Conservation (phyloP, 2,329 filamentous ascomycete genomes). For the Scedosporium minutisporum region DNA sequence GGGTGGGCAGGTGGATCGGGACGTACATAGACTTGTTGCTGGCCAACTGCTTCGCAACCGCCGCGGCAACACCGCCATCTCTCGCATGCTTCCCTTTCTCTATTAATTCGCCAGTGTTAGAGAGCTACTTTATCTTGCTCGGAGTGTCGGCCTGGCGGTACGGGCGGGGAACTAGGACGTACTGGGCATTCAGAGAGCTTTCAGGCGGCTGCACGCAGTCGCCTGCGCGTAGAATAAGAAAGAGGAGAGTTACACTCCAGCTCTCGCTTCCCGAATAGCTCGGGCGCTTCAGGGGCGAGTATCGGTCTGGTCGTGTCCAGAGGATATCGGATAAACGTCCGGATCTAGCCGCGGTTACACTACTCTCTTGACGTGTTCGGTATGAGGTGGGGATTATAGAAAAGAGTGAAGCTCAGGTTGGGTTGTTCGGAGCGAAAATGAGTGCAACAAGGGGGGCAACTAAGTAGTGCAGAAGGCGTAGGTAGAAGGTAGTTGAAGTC, state of each 20-base stretch:
- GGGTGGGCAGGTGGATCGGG: background rate
- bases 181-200: slow-evolving; percentile 5
- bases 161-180: background rate
- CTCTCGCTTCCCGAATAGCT: background rate
- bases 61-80: slow-evolving; percentile 43
- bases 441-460: background rate
- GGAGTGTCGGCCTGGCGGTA: background rate
- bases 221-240: slow-evolving; percentile 1
- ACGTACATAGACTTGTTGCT: slow-evolving; percentile 41
- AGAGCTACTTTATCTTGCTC: background rate
- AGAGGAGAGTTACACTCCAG: background rate
- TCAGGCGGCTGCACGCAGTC: slow-evolving; percentile 3
- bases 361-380: background rate
- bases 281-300: background rate
- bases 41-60: slow-evolving; percentile 42
- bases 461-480: background rate
- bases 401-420: background rate
- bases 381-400: background rate
- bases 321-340: background rate
- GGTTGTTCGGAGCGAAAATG: background rate
- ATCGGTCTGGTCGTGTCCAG: background rate
- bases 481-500: background rate
- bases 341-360: background rate
- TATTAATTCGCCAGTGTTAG: slow-evolving; percentile 14
- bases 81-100: slow-evolving; percentile 47